These are phyloP conservation scores for Elaeis guineensis DNA, from an alignment of 176 grass and related monocot genomes.

Conservation along the genomic window DNA sequence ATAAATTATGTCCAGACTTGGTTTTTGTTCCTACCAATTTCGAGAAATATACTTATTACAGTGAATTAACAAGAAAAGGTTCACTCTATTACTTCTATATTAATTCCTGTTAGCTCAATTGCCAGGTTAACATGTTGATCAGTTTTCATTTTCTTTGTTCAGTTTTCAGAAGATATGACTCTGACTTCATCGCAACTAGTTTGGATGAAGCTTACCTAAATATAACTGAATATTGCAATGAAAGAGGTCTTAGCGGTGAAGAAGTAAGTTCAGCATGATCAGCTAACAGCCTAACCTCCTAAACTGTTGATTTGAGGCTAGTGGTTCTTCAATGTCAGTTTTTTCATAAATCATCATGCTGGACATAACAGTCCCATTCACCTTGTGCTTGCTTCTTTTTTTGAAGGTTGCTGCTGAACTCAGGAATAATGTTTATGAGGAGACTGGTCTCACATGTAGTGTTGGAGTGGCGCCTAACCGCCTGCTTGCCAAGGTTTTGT, in stretches of 20 bases:
- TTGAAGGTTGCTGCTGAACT: conserved; percentile 78
- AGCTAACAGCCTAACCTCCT: too few relatives aligned
- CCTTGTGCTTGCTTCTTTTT: not conserved
- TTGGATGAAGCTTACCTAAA: conserved; percentile 90
- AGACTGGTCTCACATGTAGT: conserved; percentile 95
- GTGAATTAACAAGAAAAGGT: conserved; percentile 90
- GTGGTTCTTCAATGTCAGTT: too few relatives aligned
- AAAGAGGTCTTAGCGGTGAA: conserved; percentile 56
- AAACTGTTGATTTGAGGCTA: too few relatives aligned
- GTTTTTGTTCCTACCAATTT: conserved; percentile 87
- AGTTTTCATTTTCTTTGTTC: not conserved
- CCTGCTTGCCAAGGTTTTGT: conserved; percentile 78
- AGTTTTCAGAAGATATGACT: conserved; percentile 86
- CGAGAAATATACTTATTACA: conserved; percentile 80
- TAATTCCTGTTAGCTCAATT: conserved; percentile 7
- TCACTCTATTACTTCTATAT: conserved; percentile 8
- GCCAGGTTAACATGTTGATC: not conserved
- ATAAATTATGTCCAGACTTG: conserved; percentile 82
- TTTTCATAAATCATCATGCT: too few relatives aligned
- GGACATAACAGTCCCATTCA: too few relatives aligned
- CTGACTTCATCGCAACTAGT: conserved; percentile 74
- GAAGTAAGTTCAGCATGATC: conserved; percentile 37
- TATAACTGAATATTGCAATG: conserved; percentile 51
- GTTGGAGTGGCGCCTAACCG: conserved; percentile 84
- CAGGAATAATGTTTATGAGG: conserved; percentile 55